Evolutionary conservation across 1,139 yeast genomes (phyloP), one percentile per base, ranked within the genome.

Genomic region (Sugiyamaella novakii): DNA sequence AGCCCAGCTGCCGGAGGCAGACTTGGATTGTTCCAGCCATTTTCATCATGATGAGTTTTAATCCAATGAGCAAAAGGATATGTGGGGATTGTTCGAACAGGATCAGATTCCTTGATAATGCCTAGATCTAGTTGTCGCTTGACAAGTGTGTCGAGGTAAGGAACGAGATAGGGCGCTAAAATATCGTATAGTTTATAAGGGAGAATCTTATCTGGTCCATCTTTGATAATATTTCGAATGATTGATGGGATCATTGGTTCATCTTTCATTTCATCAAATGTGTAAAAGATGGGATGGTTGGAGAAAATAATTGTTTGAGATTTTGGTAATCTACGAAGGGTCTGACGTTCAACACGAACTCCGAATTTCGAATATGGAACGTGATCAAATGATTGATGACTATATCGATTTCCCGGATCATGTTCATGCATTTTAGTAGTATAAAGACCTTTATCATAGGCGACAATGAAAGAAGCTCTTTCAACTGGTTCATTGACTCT

Each of bases 261-360:
- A 62, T 84, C 87, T 61, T 82, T 83, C 88, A 84, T 83, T 60
- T 84, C 89, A 21, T 82, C 88, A 50, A 84, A 72, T 2, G 82
- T 74, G 65, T 84, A 84, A 62, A 79, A 83, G 8, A 83, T 72
- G 2, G 89, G 89, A 61, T 84, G 89, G 62, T 83, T 80, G 37
- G 83, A 71, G 64, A 82, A 80, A 28, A 81, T 71, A 18, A 81
- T 72, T 2, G 84, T 84, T 6, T 83, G 79, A 1, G 81, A 66
- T 48, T 73, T 72, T 6, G 91, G 88, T 52, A 84, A 69, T 59
- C 86, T 75, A 51, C 89, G 76, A 51, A 84, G 71, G 42, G 85
- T 76, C 63, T 84, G 92, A 57, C 84, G 72, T 55, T 83, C 81
- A 24, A 83, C 79, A 52, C 87, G 72, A 17, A 82, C 79, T 47